Base-by-base conservation (phyloP, 2,329 filamentous ascomycete genomes). In the Aspergillus novofumigatus region DNA sequence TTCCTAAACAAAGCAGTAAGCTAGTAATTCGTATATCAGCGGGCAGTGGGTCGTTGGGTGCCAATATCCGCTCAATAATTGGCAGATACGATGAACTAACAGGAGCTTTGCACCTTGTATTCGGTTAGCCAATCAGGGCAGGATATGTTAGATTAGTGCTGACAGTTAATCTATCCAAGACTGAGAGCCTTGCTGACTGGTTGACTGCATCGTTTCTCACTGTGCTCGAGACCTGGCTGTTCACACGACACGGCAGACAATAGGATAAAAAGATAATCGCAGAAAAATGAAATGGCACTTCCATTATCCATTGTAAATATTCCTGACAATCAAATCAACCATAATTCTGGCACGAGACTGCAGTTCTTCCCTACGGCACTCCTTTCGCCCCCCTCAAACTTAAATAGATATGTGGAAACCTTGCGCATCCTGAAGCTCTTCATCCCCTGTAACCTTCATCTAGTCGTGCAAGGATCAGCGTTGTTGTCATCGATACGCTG, bases 341-440 rank as follows among this genome's bases (percentile, higher is more conserved):
- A n/a, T n/a, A n/a, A n/a, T n/a, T n/a, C n/a, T n/a, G n/a, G n/a
- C n/a, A n/a, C n/a, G n/a, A n/a, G n/a, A n/a, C n/a, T n/a, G n/a
- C n/a, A n/a, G n/a, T n/a, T n/a, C n/a, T 42, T 45, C n/a, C 35
- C 51, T 59, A 6, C 7, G 25, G 25, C 25, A 6, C 25, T 26
- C 25, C 5, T 7, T 26, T 26, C 25, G 56, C 53, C 10, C 45
- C 45, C 55, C n/a, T 53, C 60, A 56, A 71, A 83, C 0, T 81
- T 82, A 67, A 86, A 85, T 47, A 85, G 61, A 69, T 81, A 84
- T 9, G 80, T 83, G 0, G 83, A 84, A 9, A 87, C 78, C 70
- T 86, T 86, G n/a, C 83, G 75, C 80, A 86, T 86, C 70, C 70
- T 87, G 84, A 52, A 87, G 85, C 73, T 87, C 84, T 67, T 87